phyloP scores from a whole-genome alignment of 129 eudicot species.

The Rutidosis leptorrhynchoides region DNA sequence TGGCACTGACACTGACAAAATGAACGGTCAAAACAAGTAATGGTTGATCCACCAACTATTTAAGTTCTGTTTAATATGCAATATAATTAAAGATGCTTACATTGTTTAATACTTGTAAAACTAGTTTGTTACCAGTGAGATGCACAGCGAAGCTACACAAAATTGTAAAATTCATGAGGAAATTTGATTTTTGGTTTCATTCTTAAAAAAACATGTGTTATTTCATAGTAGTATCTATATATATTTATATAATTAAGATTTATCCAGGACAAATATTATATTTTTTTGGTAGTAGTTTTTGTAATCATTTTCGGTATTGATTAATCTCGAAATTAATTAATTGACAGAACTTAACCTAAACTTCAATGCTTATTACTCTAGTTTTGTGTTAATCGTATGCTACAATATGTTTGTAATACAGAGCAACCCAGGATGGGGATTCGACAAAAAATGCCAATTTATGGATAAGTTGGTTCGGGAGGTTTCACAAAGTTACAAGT shows the following conservation, averaged over 20 bases:
- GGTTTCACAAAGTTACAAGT: conserved; percentile 64
- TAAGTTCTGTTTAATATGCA: no score
- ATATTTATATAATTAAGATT: not conserved
- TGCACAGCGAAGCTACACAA: not conserved
- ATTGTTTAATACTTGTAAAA: not conserved
- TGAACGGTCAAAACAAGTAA: not conserved
- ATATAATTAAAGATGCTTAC: not conserved
- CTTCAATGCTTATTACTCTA: not conserved
- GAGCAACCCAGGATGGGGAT: conserved; percentile 99
- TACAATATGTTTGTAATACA: conserved; percentile 33
- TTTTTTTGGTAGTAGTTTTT: not conserved
- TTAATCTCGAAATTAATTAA: not conserved
- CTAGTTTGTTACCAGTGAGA: not conserved
- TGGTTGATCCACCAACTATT: not conserved
- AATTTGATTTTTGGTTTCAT: not conserved
- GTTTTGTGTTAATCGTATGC: not conserved
- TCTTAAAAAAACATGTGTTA: not conserved
- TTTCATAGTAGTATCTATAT: not conserved
- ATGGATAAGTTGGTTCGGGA: conserved; percentile 82
- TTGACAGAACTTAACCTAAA: not conserved
- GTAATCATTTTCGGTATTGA: not conserved
- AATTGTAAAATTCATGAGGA: not conserved
- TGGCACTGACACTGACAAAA: not conserved
- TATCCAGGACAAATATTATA: not conserved
- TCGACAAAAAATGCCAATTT: conserved; percentile 74